These are phyloP conservation scores for Arctostaphylos glauca DNA, from an alignment of 148 eudicot species.

Conservation along the genomic window DNA sequence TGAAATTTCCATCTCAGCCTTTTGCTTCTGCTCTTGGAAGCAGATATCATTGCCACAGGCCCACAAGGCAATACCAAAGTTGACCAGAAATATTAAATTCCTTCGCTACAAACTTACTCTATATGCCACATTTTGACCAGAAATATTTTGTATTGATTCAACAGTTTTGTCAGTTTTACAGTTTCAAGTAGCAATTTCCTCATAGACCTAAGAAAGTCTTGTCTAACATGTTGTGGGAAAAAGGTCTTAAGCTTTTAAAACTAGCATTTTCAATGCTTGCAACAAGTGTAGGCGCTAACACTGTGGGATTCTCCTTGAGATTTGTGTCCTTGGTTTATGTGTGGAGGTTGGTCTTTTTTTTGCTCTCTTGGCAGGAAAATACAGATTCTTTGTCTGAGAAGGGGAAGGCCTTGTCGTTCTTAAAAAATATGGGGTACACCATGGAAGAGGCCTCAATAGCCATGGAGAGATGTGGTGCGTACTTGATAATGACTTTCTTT, in stretches of 20 bases:
- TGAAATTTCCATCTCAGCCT: neutral
- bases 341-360: neutral
- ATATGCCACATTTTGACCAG: neutral
- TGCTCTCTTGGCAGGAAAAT: constrained; percentile 33
- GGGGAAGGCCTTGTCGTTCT: constrained; percentile 36
- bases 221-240: neutral
- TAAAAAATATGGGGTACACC: constrained; percentile 67
- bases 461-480: constrained; percentile 77
- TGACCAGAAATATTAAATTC: neutral
- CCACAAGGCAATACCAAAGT: neutral
- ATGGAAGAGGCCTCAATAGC: constrained; percentile 72
- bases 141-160: neutral
- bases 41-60: neutral
- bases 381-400: constrained; percentile 28
- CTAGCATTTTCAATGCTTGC: neutral
- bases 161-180: neutral
- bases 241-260: neutral
- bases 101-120: neutral
- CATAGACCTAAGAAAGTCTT: neutral
- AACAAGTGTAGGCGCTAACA: neutral
- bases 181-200: neutral
- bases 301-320: neutral
- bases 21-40: neutral
- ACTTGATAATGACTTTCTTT: neutral
- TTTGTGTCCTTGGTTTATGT: neutral